Percentiles rank a stretch among this genome's conserved stretches.
Conservation (phyloP, 192 early-diverging fungal species). For the Podila epicladia region DNA sequence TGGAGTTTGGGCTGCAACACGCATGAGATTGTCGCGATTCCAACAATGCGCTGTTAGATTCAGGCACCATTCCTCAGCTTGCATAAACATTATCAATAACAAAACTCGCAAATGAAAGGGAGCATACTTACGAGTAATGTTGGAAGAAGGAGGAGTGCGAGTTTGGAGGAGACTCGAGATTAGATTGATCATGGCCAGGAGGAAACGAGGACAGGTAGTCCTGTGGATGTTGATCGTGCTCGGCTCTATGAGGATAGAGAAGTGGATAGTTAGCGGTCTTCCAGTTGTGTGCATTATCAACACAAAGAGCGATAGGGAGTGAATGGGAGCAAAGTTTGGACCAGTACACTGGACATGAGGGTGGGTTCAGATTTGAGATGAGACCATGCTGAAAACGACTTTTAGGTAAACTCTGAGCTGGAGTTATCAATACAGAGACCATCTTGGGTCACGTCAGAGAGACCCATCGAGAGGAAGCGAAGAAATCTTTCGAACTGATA, state of each 20-base stretch:
- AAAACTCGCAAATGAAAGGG: background rate
- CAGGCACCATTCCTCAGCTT: background rate
- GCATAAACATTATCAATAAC: background rate
- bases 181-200: conserved; percentile 2
- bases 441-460: too few species aligned
- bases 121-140: conserved; percentile 9
- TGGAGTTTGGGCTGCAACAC: conserved; percentile 5
- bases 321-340: too few species aligned
- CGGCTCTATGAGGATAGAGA: background rate
- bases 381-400: too few species aligned
- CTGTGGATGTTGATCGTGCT: background rate
- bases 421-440: too few species aligned
- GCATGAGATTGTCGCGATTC: background rate
- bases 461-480: too few species aligned
- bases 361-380: too few species aligned
- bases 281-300: background rate
- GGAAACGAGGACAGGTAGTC: conserved; percentile 21
- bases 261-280: background rate
- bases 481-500: too few species aligned
- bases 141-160: background rate
- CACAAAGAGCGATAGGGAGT: too few species aligned
- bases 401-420: too few species aligned
- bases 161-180: background rate
- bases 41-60: background rate
- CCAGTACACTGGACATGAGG: too few species aligned